Conservation (phyloP, 1,284 basidiomycete genomes). For the Boletellus deceptivus region DNA sequence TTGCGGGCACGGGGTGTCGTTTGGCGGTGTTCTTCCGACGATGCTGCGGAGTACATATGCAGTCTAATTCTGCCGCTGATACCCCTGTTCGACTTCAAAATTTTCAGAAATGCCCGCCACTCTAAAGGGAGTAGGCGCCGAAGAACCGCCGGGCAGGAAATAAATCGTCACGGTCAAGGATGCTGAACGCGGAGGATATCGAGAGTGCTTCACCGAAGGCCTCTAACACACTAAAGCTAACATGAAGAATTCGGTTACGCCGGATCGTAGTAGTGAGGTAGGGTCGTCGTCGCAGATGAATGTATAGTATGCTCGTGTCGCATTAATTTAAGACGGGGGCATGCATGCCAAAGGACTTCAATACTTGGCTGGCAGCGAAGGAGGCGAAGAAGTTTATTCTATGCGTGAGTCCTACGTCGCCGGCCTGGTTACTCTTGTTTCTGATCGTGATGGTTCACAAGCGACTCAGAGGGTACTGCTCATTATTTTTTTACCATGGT, state of each 20-base stretch:
- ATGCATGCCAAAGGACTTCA: not conserved
- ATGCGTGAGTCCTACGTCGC: constrained; percentile 9
- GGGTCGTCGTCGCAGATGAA: not conserved
- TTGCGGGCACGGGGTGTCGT: too few relatives aligned
- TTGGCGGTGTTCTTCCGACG: not conserved
- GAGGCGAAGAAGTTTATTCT: constrained; percentile 5
- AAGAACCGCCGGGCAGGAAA: constrained; percentile 17
- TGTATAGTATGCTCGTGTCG: constrained; percentile 1
- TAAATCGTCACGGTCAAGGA: constrained; percentile 1
- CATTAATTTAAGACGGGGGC: constrained; percentile 8
- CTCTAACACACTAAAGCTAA: not conserved
- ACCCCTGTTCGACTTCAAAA: not conserved
- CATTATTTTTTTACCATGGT: not conserved
- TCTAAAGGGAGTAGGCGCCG: not conserved
- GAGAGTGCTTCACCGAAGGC: constrained; percentile 1
- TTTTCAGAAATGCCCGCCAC: not conserved
- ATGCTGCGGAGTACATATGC: not conserved
- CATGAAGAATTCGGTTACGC: not conserved
- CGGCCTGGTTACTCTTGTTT: not conserved
- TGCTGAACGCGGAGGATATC: not conserved
- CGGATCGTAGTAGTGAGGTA: constrained; percentile 11
- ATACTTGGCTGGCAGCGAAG: constrained; percentile 1
- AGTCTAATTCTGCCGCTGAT: not conserved
- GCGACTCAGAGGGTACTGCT: constrained; percentile 9
- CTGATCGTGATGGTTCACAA: constrained; percentile 7